Base-by-base conservation (phyloP, 2,329 filamentous ascomycete genomes). In the Alternaria rosae region DNA sequence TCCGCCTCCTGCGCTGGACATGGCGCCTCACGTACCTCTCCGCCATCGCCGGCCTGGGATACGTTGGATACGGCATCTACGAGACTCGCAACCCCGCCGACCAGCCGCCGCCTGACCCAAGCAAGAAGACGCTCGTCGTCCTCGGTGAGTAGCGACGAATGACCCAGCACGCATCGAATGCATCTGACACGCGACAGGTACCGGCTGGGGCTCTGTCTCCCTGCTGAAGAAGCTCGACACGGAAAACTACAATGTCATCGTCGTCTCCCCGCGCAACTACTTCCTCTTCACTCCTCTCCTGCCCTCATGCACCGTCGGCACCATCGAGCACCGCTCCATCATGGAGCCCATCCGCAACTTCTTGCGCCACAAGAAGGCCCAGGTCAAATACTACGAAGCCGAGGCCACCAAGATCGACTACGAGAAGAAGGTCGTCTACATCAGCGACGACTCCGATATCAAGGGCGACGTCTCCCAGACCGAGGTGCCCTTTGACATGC, bases 261-360 rank as follows among this genome's bases (percentile, higher is more conserved):
- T 99, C 80, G 92, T 99, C 80, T 98, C 95, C 52, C 95, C 95
- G 57, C 92, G 95, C 79, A 99, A 99, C 85, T 99, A 97, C 88
- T 99, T 99, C 89, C 91, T 99, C 72, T 99, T 99, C 87, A 99
- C 95, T 28, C 95, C 95, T 63, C 89, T 99, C 62, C 88, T 99
- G 65, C 95, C 95, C 69, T 98, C 94, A 78, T 99, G 95, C 84
- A 98, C 95, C 54, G 97, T 94, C 70, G 95, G 95, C 75, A 91
- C 93, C 73, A 95, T 99, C 81, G 95, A 99, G 86, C 95, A 98
- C 85, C 93, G 95, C 80, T 98, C 94, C 78, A 99, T 99, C 82
- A 99, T 99, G 95, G 95, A 99, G 85, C 95, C 95, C 59, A 91
- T 99, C 75, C 93, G 95, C 78, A 93, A 95, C 80, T 97, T 99